Base-by-base conservation (phyloP, 2,329 filamentous ascomycete genomes). In the Nectriaceae sp. region DNA sequence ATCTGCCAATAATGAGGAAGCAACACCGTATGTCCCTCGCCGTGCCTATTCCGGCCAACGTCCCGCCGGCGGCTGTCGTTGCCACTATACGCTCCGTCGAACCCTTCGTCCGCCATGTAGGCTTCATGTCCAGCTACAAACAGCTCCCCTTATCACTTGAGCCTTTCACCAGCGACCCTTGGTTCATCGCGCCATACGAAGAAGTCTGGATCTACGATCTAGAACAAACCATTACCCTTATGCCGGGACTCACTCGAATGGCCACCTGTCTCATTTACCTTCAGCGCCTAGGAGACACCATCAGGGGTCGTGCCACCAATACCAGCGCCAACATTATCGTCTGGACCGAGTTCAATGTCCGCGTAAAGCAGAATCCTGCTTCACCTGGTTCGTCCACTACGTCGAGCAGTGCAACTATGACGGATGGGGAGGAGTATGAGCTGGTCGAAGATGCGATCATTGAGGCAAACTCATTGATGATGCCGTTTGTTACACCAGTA, bases 261-360 rank as follows among this genome's bases (percentile, higher is more conserved):
- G 65, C 77, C 31, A 56, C 55, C 43, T 70, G 77, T 48, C 70
- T 70, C 4, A 72, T 71, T 50, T 66, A 74, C 21, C 75, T 77
- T 52, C 75, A 77, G 57, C 65, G 61, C 50, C 67, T 72, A 24
- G 62, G 65, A 19, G 59, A 65, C 29, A 75, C 75, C 40, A 61
- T 74, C 22, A 68, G 75, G n/a, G 70, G 70, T 44, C 66, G 75
- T 33, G 74, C 71, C 41, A n/a, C n/a, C n/a, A 64, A 72, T 35
- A 73, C 74, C 4, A 64, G 69, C 3, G 73, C 65, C 20, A 74
- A 74, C 31, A 73, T 77, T 19, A 63, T 65, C 15, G 69, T 77
- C 44, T 70, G 75, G 64, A 71, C 60, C 36, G 66, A 69, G 52
- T 71, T 66, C 54, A 56, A 47, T 36, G 65, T 69, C 40, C 61